A percentile compares a stretch with the other conserved stretches of the same genome.
phyloP scores from a whole-genome alignment of 225 moss, liverwort and hornwort species.

The Takakia lepidozioides region DNA sequence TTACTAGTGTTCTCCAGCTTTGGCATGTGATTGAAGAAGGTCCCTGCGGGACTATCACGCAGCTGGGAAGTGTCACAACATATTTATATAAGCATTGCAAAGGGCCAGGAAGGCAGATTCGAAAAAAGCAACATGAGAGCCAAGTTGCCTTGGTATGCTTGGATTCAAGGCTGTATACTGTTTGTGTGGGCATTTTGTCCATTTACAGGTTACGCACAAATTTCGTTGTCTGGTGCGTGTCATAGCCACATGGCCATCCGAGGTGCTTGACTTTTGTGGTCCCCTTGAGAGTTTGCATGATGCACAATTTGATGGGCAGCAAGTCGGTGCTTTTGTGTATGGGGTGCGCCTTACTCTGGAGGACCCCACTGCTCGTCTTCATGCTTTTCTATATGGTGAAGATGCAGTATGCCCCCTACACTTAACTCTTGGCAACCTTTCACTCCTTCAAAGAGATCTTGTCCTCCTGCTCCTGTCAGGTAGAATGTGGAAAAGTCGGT shows the following conservation, averaged over 20 bases:
- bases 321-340: slow-evolving; percentile 45
- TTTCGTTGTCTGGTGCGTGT: slow-evolving; percentile 92
- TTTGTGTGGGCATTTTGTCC: background rate
- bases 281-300: no score
- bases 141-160: no score
- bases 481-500: no score
- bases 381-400: slow-evolving; percentile 53
- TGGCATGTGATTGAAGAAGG: no score
- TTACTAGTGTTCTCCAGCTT: no score
- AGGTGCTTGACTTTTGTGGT: slow-evolving; percentile 68
- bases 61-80: no score
- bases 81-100: no score
- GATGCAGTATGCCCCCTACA: slow-evolving; percentile 73
- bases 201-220: slow-evolving; percentile 58
- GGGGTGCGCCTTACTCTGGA: slow-evolving; percentile 76
- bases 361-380: slow-evolving; percentile 85
- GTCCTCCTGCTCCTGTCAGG: no score
- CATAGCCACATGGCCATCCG: slow-evolving; percentile 61
- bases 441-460: no score
- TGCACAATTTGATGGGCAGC: slow-evolving; percentile 6
- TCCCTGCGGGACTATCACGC: no score
- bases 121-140: background rate
- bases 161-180: no score
- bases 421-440: no score
- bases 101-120: background rate